phyloP scores from a whole-genome alignment of 2,329 filamentous ascomycete species.

The Pseudogymnoascus sp. region DNA sequence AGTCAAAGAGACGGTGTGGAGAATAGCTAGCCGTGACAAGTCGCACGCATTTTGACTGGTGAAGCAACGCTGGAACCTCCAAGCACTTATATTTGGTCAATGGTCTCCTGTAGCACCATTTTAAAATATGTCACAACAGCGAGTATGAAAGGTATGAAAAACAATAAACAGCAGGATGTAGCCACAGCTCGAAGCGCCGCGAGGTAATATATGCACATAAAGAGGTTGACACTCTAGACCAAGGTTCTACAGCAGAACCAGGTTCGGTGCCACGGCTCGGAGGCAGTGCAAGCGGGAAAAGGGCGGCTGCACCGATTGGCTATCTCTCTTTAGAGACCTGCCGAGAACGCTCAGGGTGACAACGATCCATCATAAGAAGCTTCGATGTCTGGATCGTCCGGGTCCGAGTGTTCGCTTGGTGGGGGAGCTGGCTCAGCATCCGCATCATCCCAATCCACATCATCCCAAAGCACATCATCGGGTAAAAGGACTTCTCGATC shows the following conservation, averaged over 20 bases:
- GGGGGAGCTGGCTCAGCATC: not conserved
- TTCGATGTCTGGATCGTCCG: not conserved
- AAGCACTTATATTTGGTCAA: not conserved
- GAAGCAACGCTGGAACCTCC: not conserved
- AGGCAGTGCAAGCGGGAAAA: not conserved
- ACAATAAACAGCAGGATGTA: not conserved
- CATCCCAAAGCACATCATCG: not conserved
- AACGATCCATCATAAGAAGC: not conserved
- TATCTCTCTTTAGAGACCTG: not conserved
- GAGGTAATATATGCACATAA: not conserved
- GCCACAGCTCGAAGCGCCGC: not conserved
- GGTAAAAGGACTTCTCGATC: not conserved
- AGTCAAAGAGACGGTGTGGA: not conserved
- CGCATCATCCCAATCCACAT: conserved; percentile 3
- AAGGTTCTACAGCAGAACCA: not conserved
- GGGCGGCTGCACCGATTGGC: not conserved
- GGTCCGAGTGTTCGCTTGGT: not conserved
- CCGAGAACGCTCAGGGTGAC: not conserved
- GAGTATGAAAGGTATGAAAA: not conserved
- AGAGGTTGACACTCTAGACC: not conserved
- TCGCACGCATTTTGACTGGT: not conserved
- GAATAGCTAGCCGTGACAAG: not conserved
- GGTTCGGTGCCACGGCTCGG: not conserved
- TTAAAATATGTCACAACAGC: not conserved
- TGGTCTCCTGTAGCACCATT: not conserved